phyloP scores from a whole-genome alignment of 2,329 filamentous ascomycete species.

The Beauveria medogensis region DNA sequence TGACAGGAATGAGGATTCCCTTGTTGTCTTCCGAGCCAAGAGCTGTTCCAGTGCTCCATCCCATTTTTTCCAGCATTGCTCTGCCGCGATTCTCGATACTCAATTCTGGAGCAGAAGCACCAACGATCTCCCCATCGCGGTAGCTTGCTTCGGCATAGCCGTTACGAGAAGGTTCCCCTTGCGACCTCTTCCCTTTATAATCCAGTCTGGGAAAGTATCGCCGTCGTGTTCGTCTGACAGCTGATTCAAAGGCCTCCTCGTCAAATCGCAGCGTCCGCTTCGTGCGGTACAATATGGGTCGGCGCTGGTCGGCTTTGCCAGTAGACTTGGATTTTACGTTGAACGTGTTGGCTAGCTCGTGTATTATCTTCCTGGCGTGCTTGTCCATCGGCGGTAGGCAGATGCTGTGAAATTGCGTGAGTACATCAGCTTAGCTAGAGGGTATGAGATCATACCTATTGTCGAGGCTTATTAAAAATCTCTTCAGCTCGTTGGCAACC shows the following conservation, averaged over 20 bases:
- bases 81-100: conserved; percentile 75
- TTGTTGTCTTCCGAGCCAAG: conserved; percentile 77
- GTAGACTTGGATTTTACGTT: conserved; percentile 77
- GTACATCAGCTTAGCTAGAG: background rate
- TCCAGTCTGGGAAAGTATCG: conserved; percentile 50
- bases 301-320: conserved; percentile 64
- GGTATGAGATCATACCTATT: conserved; percentile 41
- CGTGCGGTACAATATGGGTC: conserved; percentile 71
- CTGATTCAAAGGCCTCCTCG: conserved; percentile 44
- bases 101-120: conserved; percentile 75
- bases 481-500: conserved; percentile 62
- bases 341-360: conserved; percentile 68
- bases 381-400: conserved; percentile 75
- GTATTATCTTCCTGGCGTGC: conserved; percentile 65
- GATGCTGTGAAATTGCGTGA: conserved; percentile 45
- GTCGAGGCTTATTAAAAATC: conserved; percentile 57
- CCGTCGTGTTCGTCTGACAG: conserved; percentile 38
- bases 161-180: conserved; percentile 19
- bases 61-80: conserved; percentile 92
- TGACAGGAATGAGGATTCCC: conserved; percentile 78
- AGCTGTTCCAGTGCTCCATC: conserved; percentile 81
- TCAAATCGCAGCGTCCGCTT: conserved; percentile 54
- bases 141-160: conserved; percentile 46
- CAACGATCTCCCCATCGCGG: conserved; percentile 81
- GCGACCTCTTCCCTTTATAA: conserved; percentile 26